Evolutionary conservation across 2,329 filamentous ascomycete species (phyloP), one percentile per base, ranked within the genome.

Genomic region (Cladosporium sp.): DNA sequence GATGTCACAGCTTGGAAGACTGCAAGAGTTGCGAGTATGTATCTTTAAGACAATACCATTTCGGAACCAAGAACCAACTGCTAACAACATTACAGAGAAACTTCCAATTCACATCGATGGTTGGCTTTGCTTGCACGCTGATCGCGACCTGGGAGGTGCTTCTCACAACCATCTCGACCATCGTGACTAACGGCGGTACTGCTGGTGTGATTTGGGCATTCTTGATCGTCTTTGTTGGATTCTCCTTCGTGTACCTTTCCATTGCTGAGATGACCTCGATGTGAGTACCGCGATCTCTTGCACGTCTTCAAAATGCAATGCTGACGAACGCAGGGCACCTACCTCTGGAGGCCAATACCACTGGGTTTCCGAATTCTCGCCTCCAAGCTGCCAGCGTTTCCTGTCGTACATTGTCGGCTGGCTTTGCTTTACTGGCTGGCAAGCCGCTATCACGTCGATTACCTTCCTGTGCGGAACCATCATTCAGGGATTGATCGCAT

Each of bases 241-340:
- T 69, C 45, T 56, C 61, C 2, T 63, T 67, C 37, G 69, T 73
- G 2, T 76, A 75, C 57, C 72, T 70, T 0, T 72, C 73, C n/a
- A 71, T 77, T 41, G 71, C 70, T 1, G 75, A 78, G 55, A 59
- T 76, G 38, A 73, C 70, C 0, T 76, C 74, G 3, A 72, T 77
- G 68, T 65, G 66, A 13, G 46, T 41, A 28, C 7, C 61, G 34
- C 19, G 9, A 9, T 32, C 2, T 13, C 33, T 4, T n/a, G 44
- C n/a, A 18, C 11, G 19, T 11, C 22, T 18, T 18, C 1, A 9
- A 18, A 6, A 38, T 5, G 18, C 9, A 18, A 3, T 10, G 3
- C 37, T 33, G n/a, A 41, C 35, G 22, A n/a, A 7, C 1, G 10
- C 46, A 66, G 64, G 64, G 68, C 73, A 6, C 73, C 73, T 0